phyloP scores from a whole-genome alignment of 495 filamentous ascomycete genomes.

The Pseudoneurospora amorphoporcata region DNA sequence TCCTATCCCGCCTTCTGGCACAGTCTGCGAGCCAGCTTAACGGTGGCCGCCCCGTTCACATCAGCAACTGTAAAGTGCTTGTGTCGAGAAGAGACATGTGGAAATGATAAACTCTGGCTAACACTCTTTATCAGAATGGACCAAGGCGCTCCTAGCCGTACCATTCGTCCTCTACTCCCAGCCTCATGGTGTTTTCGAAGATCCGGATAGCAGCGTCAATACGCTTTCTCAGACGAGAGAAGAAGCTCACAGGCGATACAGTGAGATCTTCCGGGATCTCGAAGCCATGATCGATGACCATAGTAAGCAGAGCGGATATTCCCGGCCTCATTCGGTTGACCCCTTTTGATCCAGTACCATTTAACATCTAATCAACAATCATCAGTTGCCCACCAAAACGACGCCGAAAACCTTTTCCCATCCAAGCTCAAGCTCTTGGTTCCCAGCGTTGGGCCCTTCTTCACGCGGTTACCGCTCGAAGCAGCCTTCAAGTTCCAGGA shows the following conservation, averaged over 20 bases:
- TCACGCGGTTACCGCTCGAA: conserved; percentile 74
- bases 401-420: conserved; percentile 44
- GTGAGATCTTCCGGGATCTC: conserved; percentile 90
- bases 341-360: not conserved
- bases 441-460: conserved; percentile 81
- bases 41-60: not conserved
- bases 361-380: not conserved
- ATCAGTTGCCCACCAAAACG: conserved; percentile 59
- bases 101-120: not conserved
- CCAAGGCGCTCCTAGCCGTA: conserved; percentile 80
- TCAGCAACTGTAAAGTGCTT: not conserved
- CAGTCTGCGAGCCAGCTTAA: not conserved
- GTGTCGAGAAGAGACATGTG: not conserved
- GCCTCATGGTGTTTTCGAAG: conserved; percentile 70
- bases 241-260: conserved; percentile 71
- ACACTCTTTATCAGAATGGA: conserved; percentile 38
- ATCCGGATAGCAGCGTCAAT: conserved; percentile 33
- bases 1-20: not conserved
- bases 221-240: conserved; percentile 52
- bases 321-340: not conserved
- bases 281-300: conserved; percentile 87
- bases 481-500: conserved; percentile 91
- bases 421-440: conserved; percentile 93
- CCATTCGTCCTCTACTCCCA: conserved; percentile 96
- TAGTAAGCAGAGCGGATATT: conserved; percentile 42